phyloP scores from a whole-genome alignment of 2,329 filamentous ascomycete genomes.

The Verticillium longisporum region DNA sequence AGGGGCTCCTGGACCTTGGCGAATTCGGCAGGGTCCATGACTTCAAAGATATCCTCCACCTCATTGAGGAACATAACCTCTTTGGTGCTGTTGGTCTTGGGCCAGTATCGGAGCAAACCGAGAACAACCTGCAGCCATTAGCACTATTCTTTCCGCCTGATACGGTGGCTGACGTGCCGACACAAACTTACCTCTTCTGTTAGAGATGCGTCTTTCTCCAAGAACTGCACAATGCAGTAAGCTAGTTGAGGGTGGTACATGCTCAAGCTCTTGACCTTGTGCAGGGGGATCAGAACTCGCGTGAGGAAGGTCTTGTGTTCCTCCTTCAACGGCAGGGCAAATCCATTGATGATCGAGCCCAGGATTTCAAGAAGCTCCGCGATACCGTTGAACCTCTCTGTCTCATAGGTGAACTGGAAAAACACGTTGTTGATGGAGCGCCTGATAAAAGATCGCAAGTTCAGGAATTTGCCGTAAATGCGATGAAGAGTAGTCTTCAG shows the following conservation, averaged over 20 bases:
- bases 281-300: constrained; percentile 81
- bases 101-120: constrained; percentile 93
- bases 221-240: constrained; percentile 97
- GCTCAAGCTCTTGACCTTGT: constrained; percentile 98
- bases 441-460: constrained; percentile 92
- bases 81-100: constrained; percentile 98
- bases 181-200: constrained; percentile 75
- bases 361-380: constrained; percentile 94
- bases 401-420: constrained; percentile 99
- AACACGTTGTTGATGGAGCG: constrained; percentile 99
- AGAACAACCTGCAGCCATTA: constrained; percentile 65
- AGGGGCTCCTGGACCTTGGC: constrained; percentile 97
- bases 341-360: constrained; percentile 98
- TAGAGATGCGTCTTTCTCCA: constrained; percentile 94
- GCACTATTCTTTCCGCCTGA: neutral
- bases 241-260: constrained; percentile 99
- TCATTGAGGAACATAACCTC: constrained; percentile 99
- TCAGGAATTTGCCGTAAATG: constrained; percentile 98
- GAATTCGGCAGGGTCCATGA: constrained; percentile 98
- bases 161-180: constrained; percentile 4
- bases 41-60: constrained; percentile 98
- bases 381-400: constrained; percentile 96
- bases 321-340: constrained; percentile 92
- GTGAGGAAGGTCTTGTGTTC: constrained; percentile 98
- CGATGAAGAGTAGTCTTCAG: constrained; percentile 95